Base-by-base conservation (phyloP, 768 basidiomycete genomes). In the Collybia nuda region DNA sequence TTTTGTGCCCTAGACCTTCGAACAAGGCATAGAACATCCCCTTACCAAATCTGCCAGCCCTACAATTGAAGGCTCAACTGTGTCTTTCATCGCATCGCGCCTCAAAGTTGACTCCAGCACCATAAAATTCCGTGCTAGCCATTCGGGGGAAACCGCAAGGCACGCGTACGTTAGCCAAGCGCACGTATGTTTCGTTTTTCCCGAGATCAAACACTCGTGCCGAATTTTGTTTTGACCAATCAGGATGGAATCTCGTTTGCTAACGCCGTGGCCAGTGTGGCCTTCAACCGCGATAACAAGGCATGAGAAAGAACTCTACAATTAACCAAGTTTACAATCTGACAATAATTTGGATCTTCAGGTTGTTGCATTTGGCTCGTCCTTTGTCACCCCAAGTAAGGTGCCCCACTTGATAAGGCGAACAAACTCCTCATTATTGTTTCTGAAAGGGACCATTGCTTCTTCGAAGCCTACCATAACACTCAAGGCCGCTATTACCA, bases 361-460 rank as follows among this genome's bases (percentile, higher is more conserved):
- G 53, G 60, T 71, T 39, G 67, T 70, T 29, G 62, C 75, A 2
- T 72, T 77, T 52, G 72, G 77, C 23, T 72, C 73, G n/a, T 78
- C 74, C 1, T 79, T 80, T 55, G 67, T 77, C 8, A 71, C 69
- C 46, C 65, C 75, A 0, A 62, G 75, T 76, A 35, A 32, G 28
- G 56, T 56, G 18, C 9, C 28, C n/a, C 32, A 3, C 24, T 28
- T 48, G 38, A 4, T 18, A 24, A 18, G 24, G 6, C 32, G 32
- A 11, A 11, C 32, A 11, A 9, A 5, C 3, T 26, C 12, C 42
- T n/a, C 12, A n/a, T 26, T 26, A 15, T 29, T 36, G 39, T 4
- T 7, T 19, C n/a, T 32, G 12, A 2, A 49, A 67, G 65, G 22
- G 0, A 55, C 23, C 3, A 59, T 68, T 19, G 63, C 74, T 0